phyloP scores from a whole-genome alignment of 2,329 filamentous ascomycete species.

The Apiospora marii region DNA sequence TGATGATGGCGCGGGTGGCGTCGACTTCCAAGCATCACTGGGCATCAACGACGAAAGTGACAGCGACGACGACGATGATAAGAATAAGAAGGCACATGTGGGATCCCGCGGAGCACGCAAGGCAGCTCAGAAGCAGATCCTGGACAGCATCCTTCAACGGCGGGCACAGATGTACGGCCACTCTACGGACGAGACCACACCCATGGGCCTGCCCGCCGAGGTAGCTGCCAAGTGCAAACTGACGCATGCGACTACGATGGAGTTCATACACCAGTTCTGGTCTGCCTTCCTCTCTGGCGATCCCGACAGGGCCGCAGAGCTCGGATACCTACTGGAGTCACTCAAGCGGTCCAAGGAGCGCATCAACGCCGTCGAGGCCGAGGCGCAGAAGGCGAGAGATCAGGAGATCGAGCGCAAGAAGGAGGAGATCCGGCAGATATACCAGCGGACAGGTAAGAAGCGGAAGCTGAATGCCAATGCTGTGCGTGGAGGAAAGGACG shows the following conservation, averaged over 20 bases:
- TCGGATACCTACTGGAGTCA: slow-evolving; percentile 83
- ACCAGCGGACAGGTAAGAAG: slow-evolving; percentile 77
- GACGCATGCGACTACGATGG: slow-evolving; percentile 91
- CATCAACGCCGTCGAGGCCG: slow-evolving; percentile 80
- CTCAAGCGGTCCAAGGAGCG: slow-evolving; percentile 78
- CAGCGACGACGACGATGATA: slow-evolving; percentile 68
- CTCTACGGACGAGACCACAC: slow-evolving; percentile 54
- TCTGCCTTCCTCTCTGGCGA: slow-evolving; percentile 89
- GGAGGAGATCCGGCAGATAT: slow-evolving; percentile 74
- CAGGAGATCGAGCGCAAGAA: slow-evolving; percentile 72
- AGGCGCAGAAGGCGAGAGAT: slow-evolving; percentile 79
- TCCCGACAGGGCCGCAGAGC: slow-evolving; percentile 78
- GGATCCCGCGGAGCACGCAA: slow-evolving; percentile 74
- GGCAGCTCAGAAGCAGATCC: slow-evolving; percentile 70
- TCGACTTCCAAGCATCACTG: slow-evolving; percentile 70
- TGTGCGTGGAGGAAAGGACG: slow-evolving; percentile 77
- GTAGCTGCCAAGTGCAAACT: slow-evolving; percentile 66
- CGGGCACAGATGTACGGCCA: slow-evolving; percentile 65
- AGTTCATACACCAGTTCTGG: slow-evolving; percentile 99
- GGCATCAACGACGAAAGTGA: slow-evolving; percentile 76
- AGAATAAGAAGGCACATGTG: slow-evolving; percentile 61
- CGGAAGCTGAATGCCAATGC: slow-evolving; percentile 72
- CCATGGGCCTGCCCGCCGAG: slow-evolving; percentile 63
- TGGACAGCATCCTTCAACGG: slow-evolving; percentile 69
- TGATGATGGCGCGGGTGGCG: slow-evolving; percentile 55